Evolutionary conservation across 2,329 filamentous ascomycete genomes (phyloP), one percentile per base, ranked within the genome.

Genomic region (Bipolaris zeicola): DNA sequence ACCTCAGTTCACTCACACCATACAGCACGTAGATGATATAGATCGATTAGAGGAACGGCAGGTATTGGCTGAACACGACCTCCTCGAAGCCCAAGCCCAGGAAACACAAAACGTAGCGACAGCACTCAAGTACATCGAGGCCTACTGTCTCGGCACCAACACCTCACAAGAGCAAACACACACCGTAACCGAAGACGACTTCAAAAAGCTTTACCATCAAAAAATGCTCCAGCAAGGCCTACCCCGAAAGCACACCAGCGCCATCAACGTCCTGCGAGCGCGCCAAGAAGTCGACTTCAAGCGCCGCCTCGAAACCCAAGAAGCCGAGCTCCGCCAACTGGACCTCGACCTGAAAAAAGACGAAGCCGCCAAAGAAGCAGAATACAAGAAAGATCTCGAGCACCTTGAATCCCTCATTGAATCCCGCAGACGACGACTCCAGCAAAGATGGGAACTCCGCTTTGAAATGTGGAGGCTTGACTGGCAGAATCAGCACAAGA

Each of bases 61-160:
- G 58, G 71, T 81, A 14, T 64, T 70, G 13, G 76, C 75, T 18
- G 79, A 81, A 61, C 73, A 77, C 36, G 76, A 78, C 42, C 65
- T 81, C 22, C 75, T 77, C 34, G 69, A 73, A 49, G 53, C 68
- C 3, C 80, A 82, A 20, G 70, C 68, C 1, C 67, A 76, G 24
- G 80, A 81, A 57, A 66, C 68, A 11, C 72, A 76, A 36, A 80
- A 80, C 61, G 75, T 74, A 10, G 76, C 75, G 0, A 80, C 78
- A 2, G 79, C 79, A 0, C 63, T 82, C 3, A 78, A 77, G 57
- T 77, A 81, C 57, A 81, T 81, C 73, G 78, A 80, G 55, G 78
- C 78, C 3, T 82, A 80, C 58, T 81, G 79, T 54, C 72, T 73
- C 5, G 79, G 78, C 11, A 71, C 65, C 14, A 66, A 63, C 20